phyloP scores from a whole-genome alignment of 306 rosid species.

The Sicyos edulis region DNA sequence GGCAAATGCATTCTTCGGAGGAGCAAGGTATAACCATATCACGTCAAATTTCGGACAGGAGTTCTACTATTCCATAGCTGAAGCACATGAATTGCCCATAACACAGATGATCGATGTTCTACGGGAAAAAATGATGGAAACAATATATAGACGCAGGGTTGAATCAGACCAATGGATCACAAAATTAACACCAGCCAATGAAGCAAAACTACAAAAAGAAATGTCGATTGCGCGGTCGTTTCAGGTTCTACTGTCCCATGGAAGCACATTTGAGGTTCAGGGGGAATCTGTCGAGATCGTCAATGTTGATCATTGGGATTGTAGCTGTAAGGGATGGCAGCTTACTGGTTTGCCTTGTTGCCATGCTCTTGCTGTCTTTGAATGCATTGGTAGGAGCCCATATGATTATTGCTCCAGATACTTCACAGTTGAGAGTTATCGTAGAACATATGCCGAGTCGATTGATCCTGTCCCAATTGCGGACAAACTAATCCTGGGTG shows the following conservation, averaged over 20 bases:
- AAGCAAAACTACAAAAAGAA: slow-evolving; percentile 64
- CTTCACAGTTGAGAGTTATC: slow-evolving; percentile 65
- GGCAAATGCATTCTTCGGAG: slow-evolving; percentile 77
- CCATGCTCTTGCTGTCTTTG: slow-evolving; percentile 78
- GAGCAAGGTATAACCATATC: slow-evolving; percentile 76
- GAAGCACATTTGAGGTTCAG: slow-evolving; percentile 66
- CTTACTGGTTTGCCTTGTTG: slow-evolving; percentile 84
- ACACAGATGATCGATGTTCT: slow-evolving; percentile 87
- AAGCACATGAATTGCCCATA: slow-evolving; percentile 89
- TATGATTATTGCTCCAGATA: slow-evolving; percentile 80
- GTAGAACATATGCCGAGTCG: slow-evolving; percentile 60
- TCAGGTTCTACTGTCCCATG: slow-evolving; percentile 57
- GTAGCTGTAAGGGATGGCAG: slow-evolving; percentile 92
- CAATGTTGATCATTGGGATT: slow-evolving; percentile 74
- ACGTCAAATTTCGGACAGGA: slow-evolving; percentile 73
- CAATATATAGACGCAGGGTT: slow-evolving; percentile 49
- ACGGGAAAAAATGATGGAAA: slow-evolving; percentile 83
- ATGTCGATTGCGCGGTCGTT: slow-evolving; percentile 40
- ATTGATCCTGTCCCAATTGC: slow-evolving; percentile 73
- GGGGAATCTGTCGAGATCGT: slow-evolving; percentile 72
- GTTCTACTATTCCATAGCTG: slow-evolving; percentile 85
- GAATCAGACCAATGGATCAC: slow-evolving; percentile 72
- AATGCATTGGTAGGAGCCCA: slow-evolving; percentile 53
- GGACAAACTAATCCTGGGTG: slow-evolving; percentile 48
- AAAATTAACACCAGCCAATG: slow-evolving; percentile 76